These are phyloP conservation scores for Mitosporidium daphniae DNA, from an alignment of 371 early-diverging fungal species.

Conservation along the genomic window DNA sequence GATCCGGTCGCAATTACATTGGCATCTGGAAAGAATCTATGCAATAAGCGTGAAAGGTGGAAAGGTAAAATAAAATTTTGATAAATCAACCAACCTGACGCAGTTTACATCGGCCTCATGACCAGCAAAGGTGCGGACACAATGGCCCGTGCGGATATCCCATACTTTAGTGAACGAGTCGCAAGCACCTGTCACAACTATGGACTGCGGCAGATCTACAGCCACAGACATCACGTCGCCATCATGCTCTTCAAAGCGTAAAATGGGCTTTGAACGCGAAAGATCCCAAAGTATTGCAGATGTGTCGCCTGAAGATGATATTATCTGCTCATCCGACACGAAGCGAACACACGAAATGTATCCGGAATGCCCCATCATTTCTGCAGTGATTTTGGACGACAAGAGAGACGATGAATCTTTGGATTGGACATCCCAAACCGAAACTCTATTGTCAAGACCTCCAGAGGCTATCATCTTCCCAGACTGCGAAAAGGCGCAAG, in stretches of 20 bases:
- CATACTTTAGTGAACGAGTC: conserved; percentile 86
- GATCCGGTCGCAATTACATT: conserved; percentile 78
- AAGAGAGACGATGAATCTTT: conserved; percentile 47
- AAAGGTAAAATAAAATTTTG: conserved; percentile 2
- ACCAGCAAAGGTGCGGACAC: conserved; percentile 74
- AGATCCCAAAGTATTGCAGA: conserved; percentile 93
- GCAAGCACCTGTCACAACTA: conserved; percentile 80
- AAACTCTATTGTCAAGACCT: conserved; percentile 84
- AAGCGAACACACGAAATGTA: conserved; percentile 83
- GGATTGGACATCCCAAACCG: conserved; percentile 59
- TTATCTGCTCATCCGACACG: conserved; percentile 51
- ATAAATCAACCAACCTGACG: conserved; percentile 26
- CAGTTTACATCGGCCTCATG: conserved; percentile 88
- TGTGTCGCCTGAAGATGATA: conserved; percentile 80
- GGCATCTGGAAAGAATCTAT: conserved; percentile 72
- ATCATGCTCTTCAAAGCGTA: conserved; percentile 75
- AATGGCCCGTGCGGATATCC: conserved; percentile 65
- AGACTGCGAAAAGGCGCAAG: conserved; percentile 84
- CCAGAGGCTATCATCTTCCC: conserved; percentile 91
- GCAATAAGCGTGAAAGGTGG: conserved; percentile 1
- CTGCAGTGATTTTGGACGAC: conserved; percentile 60
- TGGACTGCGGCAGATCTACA: conserved; percentile 45
- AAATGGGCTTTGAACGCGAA: conserved; percentile 56
- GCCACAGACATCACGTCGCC: conserved; percentile 76
- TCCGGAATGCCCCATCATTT: conserved; percentile 65